phyloP scores from a whole-genome alignment of 1,284 basidiomycete genomes.

The Golubevia pallescens region DNA sequence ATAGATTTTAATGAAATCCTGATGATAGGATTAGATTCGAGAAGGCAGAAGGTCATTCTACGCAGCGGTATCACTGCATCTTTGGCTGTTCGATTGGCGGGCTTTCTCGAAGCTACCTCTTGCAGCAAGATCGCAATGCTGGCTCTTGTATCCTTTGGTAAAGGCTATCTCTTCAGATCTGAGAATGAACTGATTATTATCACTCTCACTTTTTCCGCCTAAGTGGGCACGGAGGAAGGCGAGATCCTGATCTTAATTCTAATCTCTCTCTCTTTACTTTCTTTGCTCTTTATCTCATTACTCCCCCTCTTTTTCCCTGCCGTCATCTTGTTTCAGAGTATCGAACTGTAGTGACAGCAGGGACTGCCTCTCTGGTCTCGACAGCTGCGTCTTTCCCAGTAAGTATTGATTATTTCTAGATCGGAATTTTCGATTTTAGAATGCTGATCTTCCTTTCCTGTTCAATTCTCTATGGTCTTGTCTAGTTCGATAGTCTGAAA shows the following conservation, averaged over 20 bases:
- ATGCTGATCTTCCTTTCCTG: neutral
- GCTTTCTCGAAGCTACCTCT: neutral
- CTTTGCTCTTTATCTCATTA: neutral
- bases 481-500: conserved; percentile 53
- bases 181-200: no score
- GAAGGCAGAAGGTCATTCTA: neutral
- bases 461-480: neutral
- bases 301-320: no score
- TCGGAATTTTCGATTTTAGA: no score
- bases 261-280: neutral
- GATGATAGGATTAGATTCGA: neutral
- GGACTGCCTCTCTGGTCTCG: conserved; percentile 57
- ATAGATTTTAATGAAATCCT: neutral
- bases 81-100: neutral
- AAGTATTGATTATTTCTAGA: no score
- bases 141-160: no score
- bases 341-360: conserved; percentile 55
- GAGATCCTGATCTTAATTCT: neutral
- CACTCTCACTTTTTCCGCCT: no score
- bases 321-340: conserved; percentile 13
- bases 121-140: no score
- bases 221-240: no score
- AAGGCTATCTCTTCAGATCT: no score
- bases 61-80: neutral
- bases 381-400: conserved; percentile 58